Conservation (phyloP, 176 grass and related monocot species). For the Zizania latifolia region DNA sequence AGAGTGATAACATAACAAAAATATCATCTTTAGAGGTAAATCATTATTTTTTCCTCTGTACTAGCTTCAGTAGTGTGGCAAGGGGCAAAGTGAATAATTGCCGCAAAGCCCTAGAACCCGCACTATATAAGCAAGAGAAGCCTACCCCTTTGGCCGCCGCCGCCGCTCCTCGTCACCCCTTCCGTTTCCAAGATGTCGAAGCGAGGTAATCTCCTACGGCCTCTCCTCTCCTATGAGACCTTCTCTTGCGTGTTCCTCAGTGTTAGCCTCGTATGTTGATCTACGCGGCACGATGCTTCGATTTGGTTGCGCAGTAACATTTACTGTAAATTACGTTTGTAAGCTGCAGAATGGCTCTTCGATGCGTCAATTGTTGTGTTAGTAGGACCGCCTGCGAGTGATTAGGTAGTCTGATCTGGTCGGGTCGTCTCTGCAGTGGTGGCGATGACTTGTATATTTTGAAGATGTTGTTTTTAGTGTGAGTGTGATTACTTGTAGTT, state of each 20-base stretch:
- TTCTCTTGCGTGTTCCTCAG: neutral
- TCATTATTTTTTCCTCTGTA: too few relatives aligned
- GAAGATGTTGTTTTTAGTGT: neutral
- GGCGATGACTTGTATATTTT: neutral
- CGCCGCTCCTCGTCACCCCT: constrained; percentile 15
- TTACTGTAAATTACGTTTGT: neutral
- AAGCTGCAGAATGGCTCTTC: neutral
- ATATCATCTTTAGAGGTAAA: too few relatives aligned
- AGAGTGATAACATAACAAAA: too few relatives aligned
- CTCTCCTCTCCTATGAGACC: neutral
- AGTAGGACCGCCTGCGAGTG: neutral
- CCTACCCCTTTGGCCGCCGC: constrained; percentile 3
- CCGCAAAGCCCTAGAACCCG: constrained; percentile 43
- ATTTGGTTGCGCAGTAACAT: neutral
- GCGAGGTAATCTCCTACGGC: constrained; percentile 29
- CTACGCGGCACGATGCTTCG: neutral
- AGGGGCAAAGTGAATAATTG: neutral
- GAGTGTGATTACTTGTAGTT: neutral
- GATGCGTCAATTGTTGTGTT: neutral
- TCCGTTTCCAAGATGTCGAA: constrained; percentile 66
- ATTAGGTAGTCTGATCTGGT: neutral
- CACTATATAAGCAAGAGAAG: constrained; percentile 29
- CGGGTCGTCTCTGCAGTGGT: neutral
- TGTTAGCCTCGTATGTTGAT: neutral
- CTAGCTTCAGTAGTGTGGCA: fast-evolving